A percentile compares a stretch with the other conserved stretches of the same genome.
These are phyloP conservation scores for Mimosa pudica DNA, from an alignment of 306 rosid species.

Conservation along the genomic window DNA sequence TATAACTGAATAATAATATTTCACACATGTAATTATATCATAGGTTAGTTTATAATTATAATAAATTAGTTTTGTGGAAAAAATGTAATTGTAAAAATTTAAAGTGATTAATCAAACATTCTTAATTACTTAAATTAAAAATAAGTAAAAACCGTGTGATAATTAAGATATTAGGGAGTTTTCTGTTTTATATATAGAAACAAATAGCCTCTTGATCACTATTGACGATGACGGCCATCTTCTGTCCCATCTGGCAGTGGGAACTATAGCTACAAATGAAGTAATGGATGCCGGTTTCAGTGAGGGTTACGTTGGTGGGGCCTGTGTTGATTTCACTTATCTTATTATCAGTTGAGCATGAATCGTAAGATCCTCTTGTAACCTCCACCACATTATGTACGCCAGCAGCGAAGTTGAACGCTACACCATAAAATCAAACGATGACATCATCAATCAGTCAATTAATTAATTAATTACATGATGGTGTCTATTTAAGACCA, in stretches of 20 bases:
- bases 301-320: conserved; percentile 18
- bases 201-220: too few species aligned
- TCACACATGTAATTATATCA: too few species aligned
- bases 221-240: conserved; percentile 13
- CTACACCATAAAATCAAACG: neutral
- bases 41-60: too few species aligned
- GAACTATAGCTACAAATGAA: conserved; percentile 25
- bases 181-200: too few species aligned
- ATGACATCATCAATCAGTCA: neutral
- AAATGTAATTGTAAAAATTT: too few species aligned
- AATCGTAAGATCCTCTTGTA: conserved; percentile 21
- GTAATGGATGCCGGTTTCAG: conserved; percentile 18
- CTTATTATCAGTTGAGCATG: neutral
- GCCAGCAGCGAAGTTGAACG: conserved; percentile 2
- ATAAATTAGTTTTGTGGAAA: too few species aligned
- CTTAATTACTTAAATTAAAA: too few species aligned
- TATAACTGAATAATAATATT: too few species aligned
- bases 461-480: neutral
- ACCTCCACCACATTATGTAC: conserved; percentile 6
- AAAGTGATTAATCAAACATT: too few species aligned
- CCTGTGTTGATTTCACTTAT: neutral
- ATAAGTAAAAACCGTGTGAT: too few species aligned
- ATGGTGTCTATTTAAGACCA: too few species aligned
- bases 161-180: too few species aligned
- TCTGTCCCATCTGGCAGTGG: conserved; percentile 20